phyloP scores from a whole-genome alignment of 768 basidiomycete species.

The Calocybe gangraenosa region DNA sequence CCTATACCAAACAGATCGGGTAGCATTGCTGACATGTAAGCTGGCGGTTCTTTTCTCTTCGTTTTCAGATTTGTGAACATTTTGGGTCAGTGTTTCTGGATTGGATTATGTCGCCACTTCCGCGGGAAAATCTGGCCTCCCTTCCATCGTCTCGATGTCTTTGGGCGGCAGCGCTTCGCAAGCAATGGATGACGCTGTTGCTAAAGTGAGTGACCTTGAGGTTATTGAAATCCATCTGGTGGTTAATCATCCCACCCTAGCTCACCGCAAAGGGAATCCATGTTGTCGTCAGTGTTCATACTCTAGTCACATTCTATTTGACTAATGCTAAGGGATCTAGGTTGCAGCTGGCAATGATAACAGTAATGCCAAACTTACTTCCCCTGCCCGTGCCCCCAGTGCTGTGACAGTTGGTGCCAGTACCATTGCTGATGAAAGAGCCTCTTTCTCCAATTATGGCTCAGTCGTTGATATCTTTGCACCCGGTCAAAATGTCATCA shows the following conservation, averaged over 20 bases:
- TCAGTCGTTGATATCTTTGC: constrained; percentile 29
- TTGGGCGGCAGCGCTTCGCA: constrained; percentile 5
- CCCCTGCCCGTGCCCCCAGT: constrained; percentile 7
- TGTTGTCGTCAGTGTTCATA: constrained; percentile 17
- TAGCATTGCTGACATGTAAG: constrained; percentile 10
- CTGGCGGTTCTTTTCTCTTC: too few species aligned
- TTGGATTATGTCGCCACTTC: constrained; percentile 1
- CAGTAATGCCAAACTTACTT: background rate
- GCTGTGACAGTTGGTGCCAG: constrained; percentile 13
- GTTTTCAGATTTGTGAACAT: background rate
- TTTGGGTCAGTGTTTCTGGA: background rate
- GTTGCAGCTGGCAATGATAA: constrained; percentile 13
- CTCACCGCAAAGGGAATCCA: constrained; percentile 25
- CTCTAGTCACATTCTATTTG: background rate
- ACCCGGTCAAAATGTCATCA: constrained; percentile 26
- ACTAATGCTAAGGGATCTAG: background rate
- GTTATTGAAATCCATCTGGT: background rate
- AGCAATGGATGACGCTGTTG: constrained; percentile 6
- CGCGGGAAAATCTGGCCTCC: background rate
- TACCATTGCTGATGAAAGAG: constrained; percentile 23
- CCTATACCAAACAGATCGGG: constrained; percentile 4
- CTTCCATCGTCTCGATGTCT: constrained; percentile 9
- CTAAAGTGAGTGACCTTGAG: background rate
- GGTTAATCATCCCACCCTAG: constrained; percentile 8
- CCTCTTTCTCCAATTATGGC: constrained; percentile 32